A percentile compares a stretch with the other conserved stretches of the same genome.
Conservation (phyloP, 129 eudicot species). For the Chrysanthemum seticuspe region DNA sequence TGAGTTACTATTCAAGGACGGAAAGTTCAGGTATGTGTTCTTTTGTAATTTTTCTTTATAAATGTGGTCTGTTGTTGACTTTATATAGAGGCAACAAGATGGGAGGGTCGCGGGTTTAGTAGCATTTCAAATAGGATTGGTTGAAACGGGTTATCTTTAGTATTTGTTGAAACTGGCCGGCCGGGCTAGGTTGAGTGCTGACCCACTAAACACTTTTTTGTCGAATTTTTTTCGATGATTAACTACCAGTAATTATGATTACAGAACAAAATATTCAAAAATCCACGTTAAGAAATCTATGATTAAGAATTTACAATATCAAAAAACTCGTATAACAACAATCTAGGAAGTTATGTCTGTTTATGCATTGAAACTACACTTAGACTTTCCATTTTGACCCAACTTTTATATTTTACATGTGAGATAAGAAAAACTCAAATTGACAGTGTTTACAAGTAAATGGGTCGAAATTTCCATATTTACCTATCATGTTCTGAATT, state of each 20-base stretch:
- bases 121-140: neutral
- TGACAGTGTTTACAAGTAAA: too few species aligned
- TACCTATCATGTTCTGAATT: too few species aligned
- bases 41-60: neutral
- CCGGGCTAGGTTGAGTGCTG: neutral
- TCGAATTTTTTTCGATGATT: neutral
- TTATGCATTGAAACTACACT: too few species aligned
- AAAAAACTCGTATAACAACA: too few species aligned
- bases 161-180: neutral
- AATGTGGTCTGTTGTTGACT: neutral
- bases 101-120: neutral
- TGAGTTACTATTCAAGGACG: slow-evolving; percentile 93
- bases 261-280: neutral
- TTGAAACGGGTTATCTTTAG: neutral
- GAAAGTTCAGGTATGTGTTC: slow-evolving; percentile 56
- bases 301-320: too few species aligned
- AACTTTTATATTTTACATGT: too few species aligned
- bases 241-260: neutral
- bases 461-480: too few species aligned
- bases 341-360: too few species aligned
- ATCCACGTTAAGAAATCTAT: too few species aligned
- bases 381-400: too few species aligned
- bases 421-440: too few species aligned
- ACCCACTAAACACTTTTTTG: slow-evolving; percentile 13
- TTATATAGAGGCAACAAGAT: slow-evolving; percentile 2